These are phyloP conservation scores for Alternaria sp. DNA, from an alignment of 2,329 filamentous ascomycete species.

Conservation along the genomic window DNA sequence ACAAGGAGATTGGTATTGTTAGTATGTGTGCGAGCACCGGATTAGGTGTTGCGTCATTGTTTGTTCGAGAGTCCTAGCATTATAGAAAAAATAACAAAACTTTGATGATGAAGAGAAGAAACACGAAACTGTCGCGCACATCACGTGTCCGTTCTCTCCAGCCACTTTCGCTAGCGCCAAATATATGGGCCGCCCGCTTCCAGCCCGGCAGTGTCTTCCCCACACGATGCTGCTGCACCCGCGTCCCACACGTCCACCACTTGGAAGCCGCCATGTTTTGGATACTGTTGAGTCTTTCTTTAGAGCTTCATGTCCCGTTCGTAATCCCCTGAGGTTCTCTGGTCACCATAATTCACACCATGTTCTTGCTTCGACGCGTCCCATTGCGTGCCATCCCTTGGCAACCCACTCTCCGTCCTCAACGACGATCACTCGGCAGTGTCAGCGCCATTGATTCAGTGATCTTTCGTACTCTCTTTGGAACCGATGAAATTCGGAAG, in stretches of 20 bases:
- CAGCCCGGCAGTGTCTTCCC: conserved; percentile 30
- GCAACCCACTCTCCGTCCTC: conserved; percentile 24
- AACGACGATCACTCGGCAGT: conserved; percentile 41
- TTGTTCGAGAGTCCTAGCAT: conserved; percentile 40
- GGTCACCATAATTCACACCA: conserved; percentile 26
- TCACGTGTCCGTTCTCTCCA: not conserved
- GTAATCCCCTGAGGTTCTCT: conserved; percentile 13
- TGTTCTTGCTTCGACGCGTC: conserved; percentile 43
- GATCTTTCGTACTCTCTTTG: conserved; percentile 62
- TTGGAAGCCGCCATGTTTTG: conserved; percentile 20
- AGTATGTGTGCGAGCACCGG: conserved; percentile 74
- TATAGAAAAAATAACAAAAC: not conserved
- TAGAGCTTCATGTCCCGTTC: conserved; percentile 14
- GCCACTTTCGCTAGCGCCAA: not conserved
- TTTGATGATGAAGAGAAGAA: not conserved
- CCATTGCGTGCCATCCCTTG: conserved; percentile 32
- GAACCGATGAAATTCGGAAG: conserved; percentile 61
- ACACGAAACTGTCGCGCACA: not conserved
- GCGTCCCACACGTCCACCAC: conserved; percentile 31
- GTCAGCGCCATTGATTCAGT: conserved; percentile 58
- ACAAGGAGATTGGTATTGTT: conserved; percentile 81
- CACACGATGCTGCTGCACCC: conserved; percentile 33
- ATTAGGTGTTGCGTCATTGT: conserved; percentile 44
- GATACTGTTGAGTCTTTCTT: conserved; percentile 18
- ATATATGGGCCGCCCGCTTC: conserved; percentile 13